A percentile compares a stretch with the other conserved stretches of the same genome.
Conservation (phyloP, 1,284 basidiomycete genomes). For the Ustilago shanxiensis region DNA sequence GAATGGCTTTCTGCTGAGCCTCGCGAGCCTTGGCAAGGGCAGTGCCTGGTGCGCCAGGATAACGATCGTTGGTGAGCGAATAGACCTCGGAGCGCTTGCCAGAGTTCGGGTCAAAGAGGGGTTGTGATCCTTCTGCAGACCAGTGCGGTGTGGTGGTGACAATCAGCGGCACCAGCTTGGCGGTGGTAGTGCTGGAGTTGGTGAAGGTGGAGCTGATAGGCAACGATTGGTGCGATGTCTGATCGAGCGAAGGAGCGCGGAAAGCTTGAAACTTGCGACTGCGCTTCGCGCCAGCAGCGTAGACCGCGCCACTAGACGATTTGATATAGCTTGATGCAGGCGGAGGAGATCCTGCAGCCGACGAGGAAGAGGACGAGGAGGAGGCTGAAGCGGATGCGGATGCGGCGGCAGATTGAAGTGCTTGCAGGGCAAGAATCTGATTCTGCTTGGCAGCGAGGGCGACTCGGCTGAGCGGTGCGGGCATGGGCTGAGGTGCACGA, state of each 20-base stretch:
- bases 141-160: slow-evolving; percentile 49
- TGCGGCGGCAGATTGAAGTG: slow-evolving; percentile 44
- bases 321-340: slow-evolving; percentile 26
- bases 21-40: slow-evolving; percentile 60
- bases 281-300: slow-evolving; percentile 27
- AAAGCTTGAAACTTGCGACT: slow-evolving; percentile 50
- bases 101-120: slow-evolving; percentile 45
- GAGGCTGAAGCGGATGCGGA: slow-evolving; percentile 29
- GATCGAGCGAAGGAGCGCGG: slow-evolving; percentile 31
- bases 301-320: slow-evolving; percentile 18
- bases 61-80: slow-evolving; percentile 65
- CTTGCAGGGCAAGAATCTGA: slow-evolving; percentile 50
- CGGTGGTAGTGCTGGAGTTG: slow-evolving; percentile 3
- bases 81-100: slow-evolving; percentile 55
- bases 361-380: slow-evolving; percentile 39
- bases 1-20: slow-evolving; percentile 47
- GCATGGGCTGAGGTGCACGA: slow-evolving; percentile 40
- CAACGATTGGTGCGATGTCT: background rate
- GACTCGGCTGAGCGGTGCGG: slow-evolving; percentile 45
- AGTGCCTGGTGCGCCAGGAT: slow-evolving; percentile 63
- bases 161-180: slow-evolving; percentile 36
- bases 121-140: slow-evolving; percentile 48
- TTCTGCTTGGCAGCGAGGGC: slow-evolving; percentile 51
- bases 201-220: background rate
- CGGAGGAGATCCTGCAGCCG: slow-evolving; percentile 36